Percentiles rank a stretch among this genome's conserved stretches.
phyloP scores from a whole-genome alignment of 1,139 yeast genomes.

The Hyphopichia khmerensis region DNA sequence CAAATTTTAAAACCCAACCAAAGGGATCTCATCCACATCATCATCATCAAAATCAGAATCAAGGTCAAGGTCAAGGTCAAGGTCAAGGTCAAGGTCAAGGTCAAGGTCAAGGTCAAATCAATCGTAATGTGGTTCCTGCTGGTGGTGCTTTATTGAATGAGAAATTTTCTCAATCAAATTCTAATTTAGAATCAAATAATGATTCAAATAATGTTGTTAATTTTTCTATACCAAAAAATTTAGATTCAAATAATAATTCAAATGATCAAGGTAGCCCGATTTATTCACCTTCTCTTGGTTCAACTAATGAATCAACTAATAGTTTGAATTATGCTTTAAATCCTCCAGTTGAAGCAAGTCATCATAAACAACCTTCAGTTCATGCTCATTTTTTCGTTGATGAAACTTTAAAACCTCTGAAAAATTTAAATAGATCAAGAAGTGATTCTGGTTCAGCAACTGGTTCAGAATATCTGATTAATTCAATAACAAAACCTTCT shows the following conservation, averaged over 20 bases:
- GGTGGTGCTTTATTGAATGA: slow-evolving; percentile 1
- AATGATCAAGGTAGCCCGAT: neutral
- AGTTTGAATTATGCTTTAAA: slow-evolving; percentile 27
- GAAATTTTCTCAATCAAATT: neutral
- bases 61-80: no score
- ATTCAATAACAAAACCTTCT: slow-evolving; percentile 20
- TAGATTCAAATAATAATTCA: neutral
- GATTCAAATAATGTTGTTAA: neutral
- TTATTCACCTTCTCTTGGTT: neutral
- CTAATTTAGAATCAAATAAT: neutral
- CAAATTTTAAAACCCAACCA: neutral
- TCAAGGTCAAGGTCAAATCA: neutral
- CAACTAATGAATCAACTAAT: slow-evolving; percentile 16
- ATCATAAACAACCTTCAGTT: slow-evolving; percentile 59
- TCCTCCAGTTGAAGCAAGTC: slow-evolving; percentile 36
- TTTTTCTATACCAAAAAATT: neutral
- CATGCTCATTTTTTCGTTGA: slow-evolving; percentile 83
- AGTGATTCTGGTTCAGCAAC: slow-evolving; percentile 36
- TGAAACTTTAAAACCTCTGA: slow-evolving; percentile 60
- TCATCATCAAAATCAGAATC: no score
- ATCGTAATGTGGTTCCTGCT: neutral
- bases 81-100: no score
- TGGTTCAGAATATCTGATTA: slow-evolving; percentile 15
- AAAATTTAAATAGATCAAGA: slow-evolving; percentile 32
- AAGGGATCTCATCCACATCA: no score